Evolutionary conservation across 495 filamentous ascomycete genomes (phyloP), one percentile per base, ranked within the genome.

Genomic region (Penicillium argentinense): DNA sequence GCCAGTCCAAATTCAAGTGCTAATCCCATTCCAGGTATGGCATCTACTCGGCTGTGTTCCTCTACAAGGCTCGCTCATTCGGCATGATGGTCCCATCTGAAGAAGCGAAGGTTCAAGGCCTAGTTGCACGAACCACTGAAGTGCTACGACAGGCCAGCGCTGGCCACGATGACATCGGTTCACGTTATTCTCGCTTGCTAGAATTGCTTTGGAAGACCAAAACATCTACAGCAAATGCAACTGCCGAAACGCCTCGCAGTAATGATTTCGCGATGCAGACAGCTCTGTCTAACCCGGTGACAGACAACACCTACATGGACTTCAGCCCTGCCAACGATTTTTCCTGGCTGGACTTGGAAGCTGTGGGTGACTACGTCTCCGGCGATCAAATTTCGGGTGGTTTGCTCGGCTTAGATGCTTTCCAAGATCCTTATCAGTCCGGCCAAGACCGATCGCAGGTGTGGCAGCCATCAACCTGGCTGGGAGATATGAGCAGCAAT

Each of bases 11-110:
- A 6, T 13, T 8, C 3, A 3, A 11, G 16, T 34, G 9, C 54
- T 62, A 16, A 64, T 48, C 16, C n/a, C 5, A 9, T 27, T 9
- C 21, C 24, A 67, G 63, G 32, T 68, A 81, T 51, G 69, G 74
- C 19, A 76, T 81, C 9, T 80, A 81, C 45, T 73, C 75, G 11
- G 77, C 76, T 2, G 77, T 82, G 8, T 80, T 80, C 45, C 57
- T 80, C 16, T 82, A 80, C 54, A 77, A 79, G 54, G 78, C 78
- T 16, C 70, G 77, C 19, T 80, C 77, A 7, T 79, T 78, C 18
- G 78, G 77, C 12, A 78, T 80, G 45, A 74, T 82, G 51, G 46
- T 60, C 19, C 63, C 58, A 30, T 59, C 68, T 12, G 78, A 82
- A 50, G 78, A 82, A 57, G 68, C 67, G 32, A 68, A 70, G 26